Percentiles rank a stretch among this genome's conserved stretches.
Conservation (phyloP, 2,329 filamentous ascomycete species). For the Berkeleyomyces rouxiae region DNA sequence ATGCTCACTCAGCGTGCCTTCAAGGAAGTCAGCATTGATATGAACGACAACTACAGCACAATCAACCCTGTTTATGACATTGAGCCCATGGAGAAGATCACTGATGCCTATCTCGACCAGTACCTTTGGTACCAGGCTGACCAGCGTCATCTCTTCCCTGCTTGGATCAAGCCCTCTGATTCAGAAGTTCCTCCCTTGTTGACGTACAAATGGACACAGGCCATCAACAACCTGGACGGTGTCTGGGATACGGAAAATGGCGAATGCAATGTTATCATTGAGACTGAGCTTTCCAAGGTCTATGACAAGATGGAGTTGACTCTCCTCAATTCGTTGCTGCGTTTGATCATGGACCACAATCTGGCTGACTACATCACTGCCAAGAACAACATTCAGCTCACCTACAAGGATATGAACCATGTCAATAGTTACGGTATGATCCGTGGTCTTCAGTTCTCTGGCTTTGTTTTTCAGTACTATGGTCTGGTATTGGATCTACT, state of each 20-base stretch:
- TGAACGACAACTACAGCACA: constrained; percentile 99
- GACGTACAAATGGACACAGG: constrained; percentile 97
- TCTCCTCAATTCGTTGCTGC: constrained; percentile 76
- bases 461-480: constrained; percentile 98
- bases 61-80: constrained; percentile 99
- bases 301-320: constrained; percentile 99
- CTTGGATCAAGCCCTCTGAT: constrained; percentile 98
- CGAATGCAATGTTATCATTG: constrained; percentile 96
- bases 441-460: constrained; percentile 90
- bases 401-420: constrained; percentile 99
- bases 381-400: constrained; percentile 98
- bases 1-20: constrained; percentile 92
- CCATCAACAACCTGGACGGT: constrained; percentile 92
- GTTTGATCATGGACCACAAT: constrained; percentile 98
- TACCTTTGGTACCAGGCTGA: constrained; percentile 99
- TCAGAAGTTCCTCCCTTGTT: constrained; percentile 90
- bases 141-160: constrained; percentile 88
- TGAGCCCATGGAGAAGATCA: constrained; percentile 98
- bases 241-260: constrained; percentile 91
- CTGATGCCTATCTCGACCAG: constrained; percentile 93
- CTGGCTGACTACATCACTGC: constrained; percentile 96
- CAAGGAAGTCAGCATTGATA: constrained; percentile 98
- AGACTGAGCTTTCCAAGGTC: constrained; percentile 96
- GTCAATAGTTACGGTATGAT: constrained; percentile 99
- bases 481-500: constrained; percentile 87